phyloP scores from a whole-genome alignment of 495 filamentous ascomycete genomes.

The Penicillium parvum region DNA sequence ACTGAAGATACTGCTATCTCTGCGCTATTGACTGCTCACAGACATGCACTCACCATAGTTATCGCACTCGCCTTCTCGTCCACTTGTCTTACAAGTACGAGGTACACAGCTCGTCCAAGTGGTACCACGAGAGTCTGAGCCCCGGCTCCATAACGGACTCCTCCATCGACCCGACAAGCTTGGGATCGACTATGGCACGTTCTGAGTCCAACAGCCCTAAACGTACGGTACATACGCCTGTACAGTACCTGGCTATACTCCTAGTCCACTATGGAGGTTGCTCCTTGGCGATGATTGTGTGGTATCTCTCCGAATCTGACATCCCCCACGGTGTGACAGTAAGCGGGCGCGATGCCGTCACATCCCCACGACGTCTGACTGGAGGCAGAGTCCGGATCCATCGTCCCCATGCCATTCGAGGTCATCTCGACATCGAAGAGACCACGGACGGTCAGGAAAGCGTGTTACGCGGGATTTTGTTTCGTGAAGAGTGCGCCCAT shows the following conservation, averaged over 20 bases:
- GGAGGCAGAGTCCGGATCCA: constrained; percentile 3
- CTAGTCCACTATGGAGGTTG: background rate
- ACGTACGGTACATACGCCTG: no score
- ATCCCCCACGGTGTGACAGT: constrained; percentile 10
- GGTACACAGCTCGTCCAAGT: constrained; percentile 1
- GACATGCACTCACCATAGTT: no score
- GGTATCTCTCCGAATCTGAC: constrained; percentile 7
- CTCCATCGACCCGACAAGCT: constrained; percentile 11
- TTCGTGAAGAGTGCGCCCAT: constrained; percentile 19
- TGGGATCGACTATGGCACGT: constrained; percentile 19
- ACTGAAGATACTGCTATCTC: no score
- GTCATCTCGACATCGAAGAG: background rate
- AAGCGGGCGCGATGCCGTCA: constrained; percentile 11
- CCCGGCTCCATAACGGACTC: constrained; percentile 12
- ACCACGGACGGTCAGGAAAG: constrained; percentile 4
- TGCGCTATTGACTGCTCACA: no score
- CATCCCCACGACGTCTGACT: constrained; percentile 8
- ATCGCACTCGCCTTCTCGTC: background rate
- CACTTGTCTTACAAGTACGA: constrained; percentile 3
- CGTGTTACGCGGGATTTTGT: constrained; percentile 16
- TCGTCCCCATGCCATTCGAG: no score
- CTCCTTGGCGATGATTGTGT: background rate
- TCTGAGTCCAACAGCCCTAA: constrained; percentile 5
- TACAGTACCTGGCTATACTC: no score
- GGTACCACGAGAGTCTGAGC: constrained; percentile 10